Base-by-base conservation (phyloP, 2,329 filamentous ascomycete species). In the Celoporthe dispersa region DNA sequence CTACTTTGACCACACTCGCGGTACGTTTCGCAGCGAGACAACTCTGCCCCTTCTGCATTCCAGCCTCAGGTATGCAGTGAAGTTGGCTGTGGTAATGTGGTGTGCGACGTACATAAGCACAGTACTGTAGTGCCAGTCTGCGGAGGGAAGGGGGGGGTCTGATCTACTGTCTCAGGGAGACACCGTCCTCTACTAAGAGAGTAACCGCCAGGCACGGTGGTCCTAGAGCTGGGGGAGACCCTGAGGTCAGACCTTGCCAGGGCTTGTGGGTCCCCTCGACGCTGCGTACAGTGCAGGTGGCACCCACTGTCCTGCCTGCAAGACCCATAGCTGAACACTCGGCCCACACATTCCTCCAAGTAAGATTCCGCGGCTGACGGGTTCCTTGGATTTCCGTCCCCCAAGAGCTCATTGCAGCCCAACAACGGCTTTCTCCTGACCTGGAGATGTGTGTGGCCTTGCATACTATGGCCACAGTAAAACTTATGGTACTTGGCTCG, bases 1-100 rank as follows among this genome's bases (percentile, higher is more conserved):
- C 11, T 25, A 37, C 41, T 39, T 62, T 25, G 25, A 16, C 51
- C 51, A 28, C 35, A 33, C n/a, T 62, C 37, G 11, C 14, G 35
- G 60, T 39, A 22, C 22, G 60, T 41, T 62, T 62, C 60, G 37
- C 33, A 62, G 28, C 37, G 22, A 62, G 60, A 62, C n/a, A 44
- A 44, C 25, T 25, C 4, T 8, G 12, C 25, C 60, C 14, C 22
- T 16, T 44, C 37, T 63, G 37, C 60, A 16, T 37, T 41, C 35
- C 39, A 37, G 60, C 14, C 3, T 14, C 60, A 28, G n/a, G 22
- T 44, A 28, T 28, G 33, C 35, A 44, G 14, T 44, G 44, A 48
- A 48, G 44, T 48, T 48, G 44, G 44, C 44, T 9, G 44, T 48
- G 44, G 44, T 48, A 48, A 22, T 48, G 41, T 22, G 39, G 39